Evolutionary conservation across 177 flowering plant species (phyloP).

Genomic region (Vitis hybrid): DNA sequence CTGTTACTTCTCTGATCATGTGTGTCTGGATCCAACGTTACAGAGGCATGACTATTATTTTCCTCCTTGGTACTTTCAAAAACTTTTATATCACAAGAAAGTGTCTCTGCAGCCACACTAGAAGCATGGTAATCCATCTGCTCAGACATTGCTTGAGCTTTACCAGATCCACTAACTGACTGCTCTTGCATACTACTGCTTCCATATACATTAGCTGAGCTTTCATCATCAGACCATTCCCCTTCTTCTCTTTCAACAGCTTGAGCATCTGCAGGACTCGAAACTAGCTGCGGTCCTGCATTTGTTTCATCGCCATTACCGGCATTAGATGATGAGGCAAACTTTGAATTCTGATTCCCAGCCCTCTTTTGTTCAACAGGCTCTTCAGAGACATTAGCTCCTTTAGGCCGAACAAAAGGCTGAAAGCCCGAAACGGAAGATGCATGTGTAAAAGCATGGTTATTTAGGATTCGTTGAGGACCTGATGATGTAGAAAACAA

Average conservation of each 20-base stretch:
- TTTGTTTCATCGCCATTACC: conserved; percentile 28
- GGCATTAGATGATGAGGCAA: conserved; percentile 28
- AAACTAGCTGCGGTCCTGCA: conserved; percentile 17
- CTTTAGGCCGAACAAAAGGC: conserved; percentile 69
- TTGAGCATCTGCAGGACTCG: conserved; percentile 30
- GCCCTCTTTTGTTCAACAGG: conserved; percentile 24
- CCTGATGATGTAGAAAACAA: conserved; percentile 39
- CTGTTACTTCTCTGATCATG: conserved; percentile 28
- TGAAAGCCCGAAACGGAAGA: conserved; percentile 88
- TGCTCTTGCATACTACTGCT: conserved; percentile 26
- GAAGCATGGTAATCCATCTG: conserved; percentile 21
- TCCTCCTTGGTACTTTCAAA: conserved; percentile 27
- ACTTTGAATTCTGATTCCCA: conserved; percentile 17
- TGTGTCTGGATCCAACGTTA: conserved; percentile 33
- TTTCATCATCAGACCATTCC: conserved; percentile 89
- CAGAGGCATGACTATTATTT: conserved; percentile 19
- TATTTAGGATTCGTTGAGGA: conserved; percentile 48
- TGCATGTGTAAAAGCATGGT: conserved; percentile 74
- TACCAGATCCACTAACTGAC: conserved; percentile 10
- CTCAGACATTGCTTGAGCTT: conserved; percentile 31
- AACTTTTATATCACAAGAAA: conserved; percentile 14
- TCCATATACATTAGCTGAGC: conserved; percentile 32
- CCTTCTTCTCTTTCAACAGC: conserved; percentile 88
- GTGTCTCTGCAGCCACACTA: conserved; percentile 21
- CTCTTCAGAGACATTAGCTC: conserved; percentile 25